Percentiles rank a stretch among this genome's conserved stretches.
These are phyloP conservation scores for Sarocladium strictum DNA, from an alignment of 2,329 filamentous ascomycete species.

Conservation along the genomic window DNA sequence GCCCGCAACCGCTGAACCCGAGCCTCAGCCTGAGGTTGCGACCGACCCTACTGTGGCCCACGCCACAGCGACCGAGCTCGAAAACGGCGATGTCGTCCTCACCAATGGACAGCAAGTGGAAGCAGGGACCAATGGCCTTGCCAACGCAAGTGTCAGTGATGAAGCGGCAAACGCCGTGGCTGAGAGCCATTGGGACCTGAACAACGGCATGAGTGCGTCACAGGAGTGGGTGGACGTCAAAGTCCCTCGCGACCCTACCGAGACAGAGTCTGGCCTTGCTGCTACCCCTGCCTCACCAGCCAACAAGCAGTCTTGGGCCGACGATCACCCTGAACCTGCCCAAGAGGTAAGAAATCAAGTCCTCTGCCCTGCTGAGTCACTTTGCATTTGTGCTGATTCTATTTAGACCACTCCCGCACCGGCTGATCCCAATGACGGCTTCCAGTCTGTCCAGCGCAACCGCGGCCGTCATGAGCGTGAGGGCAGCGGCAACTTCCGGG, in stretches of 20 bases:
- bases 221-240: conserved; percentile 69
- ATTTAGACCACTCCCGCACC: conserved; percentile 20
- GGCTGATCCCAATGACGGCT: conserved; percentile 54
- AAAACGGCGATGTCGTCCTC: conserved; percentile 36
- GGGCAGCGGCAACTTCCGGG: conserved; percentile 30
- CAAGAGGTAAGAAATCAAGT: conserved; percentile 32
- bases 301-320: conserved; percentile 70
- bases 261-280: conserved; percentile 62
- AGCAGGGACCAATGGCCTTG: conserved; percentile 32
- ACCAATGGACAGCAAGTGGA: conserved; percentile 34
- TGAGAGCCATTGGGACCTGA: conserved; percentile 59
- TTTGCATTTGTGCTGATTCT: neutral
- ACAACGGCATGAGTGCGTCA: conserved; percentile 38
- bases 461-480: conserved; percentile 50
- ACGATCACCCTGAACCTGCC: conserved; percentile 60
- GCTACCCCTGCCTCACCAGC: conserved; percentile 48
- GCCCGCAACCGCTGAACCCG: conserved; percentile 22
- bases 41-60: conserved; percentile 64
- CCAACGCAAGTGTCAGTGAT: conserved; percentile 46
- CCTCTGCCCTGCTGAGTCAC: neutral
- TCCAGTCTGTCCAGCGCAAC: conserved; percentile 64
- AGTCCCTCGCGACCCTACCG: conserved; percentile 64
- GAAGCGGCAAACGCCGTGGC: conserved; percentile 54
- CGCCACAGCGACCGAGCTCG: conserved; percentile 63
- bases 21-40: conserved; percentile 25